Percentiles rank a stretch among this genome's conserved stretches.
Evolutionary conservation across 2,329 filamentous ascomycete species (phyloP).

Genomic region (Exophiala xenobiotica): DNA sequence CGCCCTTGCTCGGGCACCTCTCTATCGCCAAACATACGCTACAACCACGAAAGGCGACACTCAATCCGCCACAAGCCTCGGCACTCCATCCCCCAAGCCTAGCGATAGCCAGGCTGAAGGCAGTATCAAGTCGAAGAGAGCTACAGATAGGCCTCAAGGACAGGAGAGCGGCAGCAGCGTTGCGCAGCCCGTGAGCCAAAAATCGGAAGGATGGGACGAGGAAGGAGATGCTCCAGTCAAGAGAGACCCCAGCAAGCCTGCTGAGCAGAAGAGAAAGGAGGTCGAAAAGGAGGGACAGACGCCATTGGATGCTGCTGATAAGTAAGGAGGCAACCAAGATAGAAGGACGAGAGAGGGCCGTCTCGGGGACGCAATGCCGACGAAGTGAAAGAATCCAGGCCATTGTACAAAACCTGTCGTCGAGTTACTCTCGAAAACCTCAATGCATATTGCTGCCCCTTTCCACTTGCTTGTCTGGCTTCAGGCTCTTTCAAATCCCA

Average conservation of each 20-base stretch:
- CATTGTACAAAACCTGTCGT: no score
- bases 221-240: constrained; percentile 7
- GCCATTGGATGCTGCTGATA: constrained; percentile 5
- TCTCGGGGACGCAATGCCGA: not conserved
- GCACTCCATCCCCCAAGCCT: constrained; percentile 5
- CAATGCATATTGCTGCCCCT: no score
- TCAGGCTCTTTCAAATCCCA: no score
- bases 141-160: constrained; percentile 1
- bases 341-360: not conserved
- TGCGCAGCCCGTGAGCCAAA: constrained; percentile 2
- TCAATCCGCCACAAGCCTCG: constrained; percentile 4
- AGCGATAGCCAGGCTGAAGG: constrained; percentile 6
- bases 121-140: constrained; percentile 8
- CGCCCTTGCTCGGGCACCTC: not conserved
- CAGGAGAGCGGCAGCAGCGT: constrained; percentile 8
- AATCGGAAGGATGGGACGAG: constrained; percentile 1
- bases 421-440: no score
- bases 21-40: not conserved
- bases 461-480: no score
- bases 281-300: constrained; percentile 8
- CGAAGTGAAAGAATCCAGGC: no score
- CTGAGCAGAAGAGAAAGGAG: constrained; percentile 10
- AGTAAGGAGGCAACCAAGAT: not conserved
- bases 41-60: constrained; percentile 12
- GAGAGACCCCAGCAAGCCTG: constrained; percentile 14